Evolutionary conservation across 345 rosid species (phyloP).

Genomic region (Acer yangbiense): DNA sequence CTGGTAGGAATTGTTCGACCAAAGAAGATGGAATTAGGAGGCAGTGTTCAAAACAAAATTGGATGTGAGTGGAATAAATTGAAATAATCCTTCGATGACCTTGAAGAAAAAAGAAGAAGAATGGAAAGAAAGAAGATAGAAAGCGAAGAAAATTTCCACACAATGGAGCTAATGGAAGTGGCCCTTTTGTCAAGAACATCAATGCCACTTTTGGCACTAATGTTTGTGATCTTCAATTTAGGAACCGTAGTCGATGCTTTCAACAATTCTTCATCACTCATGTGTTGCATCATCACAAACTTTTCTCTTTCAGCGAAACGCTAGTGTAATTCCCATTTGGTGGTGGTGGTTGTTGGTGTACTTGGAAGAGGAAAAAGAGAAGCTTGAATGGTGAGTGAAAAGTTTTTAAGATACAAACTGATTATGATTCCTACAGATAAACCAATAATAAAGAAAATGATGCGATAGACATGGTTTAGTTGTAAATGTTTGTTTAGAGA

Average conservation of each 20-base stretch:
- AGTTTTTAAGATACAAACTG: slow-evolving; percentile 35
- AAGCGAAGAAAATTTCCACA: slow-evolving; percentile 82
- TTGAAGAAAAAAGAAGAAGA: slow-evolving; percentile 59
- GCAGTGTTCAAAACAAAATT: slow-evolving; percentile 40
- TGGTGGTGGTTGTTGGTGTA: not conserved
- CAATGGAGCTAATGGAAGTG: slow-evolving; percentile 62
- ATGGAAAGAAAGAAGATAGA: no score
- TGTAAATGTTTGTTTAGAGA: slow-evolving; percentile 12
- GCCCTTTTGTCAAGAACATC: slow-evolving; percentile 69
- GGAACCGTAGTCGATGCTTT: slow-evolving; percentile 45
- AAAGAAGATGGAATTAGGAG: slow-evolving; percentile 51
- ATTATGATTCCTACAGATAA: slow-evolving; percentile 43
- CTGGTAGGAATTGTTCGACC: slow-evolving; percentile 73
- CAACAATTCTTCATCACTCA: slow-evolving; percentile 65
- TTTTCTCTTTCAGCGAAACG: not conserved
- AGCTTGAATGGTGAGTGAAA: slow-evolving; percentile 11
- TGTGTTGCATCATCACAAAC: slow-evolving; percentile 40
- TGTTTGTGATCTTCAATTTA: not conserved
- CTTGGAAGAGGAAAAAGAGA: not conserved
- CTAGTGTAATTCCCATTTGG: not conserved
- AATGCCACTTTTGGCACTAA: slow-evolving; percentile 62
- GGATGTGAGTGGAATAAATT: slow-evolving; percentile 76
- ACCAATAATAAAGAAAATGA: slow-evolving; percentile 40
- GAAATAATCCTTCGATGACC: slow-evolving; percentile 64
- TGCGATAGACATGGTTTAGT: slow-evolving; percentile 15